Conservation (phyloP, 2,329 filamentous ascomycete species). For the Cladosporium sp. region DNA sequence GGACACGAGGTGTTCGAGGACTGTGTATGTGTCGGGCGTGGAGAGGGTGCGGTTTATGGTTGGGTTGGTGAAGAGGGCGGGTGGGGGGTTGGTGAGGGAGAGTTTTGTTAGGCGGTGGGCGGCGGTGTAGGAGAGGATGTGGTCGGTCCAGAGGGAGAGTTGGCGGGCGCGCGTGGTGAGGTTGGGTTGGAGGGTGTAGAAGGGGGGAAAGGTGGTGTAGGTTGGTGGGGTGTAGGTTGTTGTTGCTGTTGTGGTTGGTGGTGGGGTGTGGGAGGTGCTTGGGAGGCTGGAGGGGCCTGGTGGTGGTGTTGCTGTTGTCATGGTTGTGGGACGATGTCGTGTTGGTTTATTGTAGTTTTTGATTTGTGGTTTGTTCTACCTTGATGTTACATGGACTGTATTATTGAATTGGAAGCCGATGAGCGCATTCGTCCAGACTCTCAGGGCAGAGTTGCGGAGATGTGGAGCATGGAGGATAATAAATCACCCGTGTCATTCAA, state of each 20-base stretch:
- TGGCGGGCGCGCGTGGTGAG: constrained; percentile 68
- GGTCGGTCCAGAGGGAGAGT: constrained; percentile 76
- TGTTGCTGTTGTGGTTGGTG: constrained; percentile 13
- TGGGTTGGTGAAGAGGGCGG: constrained; percentile 49
- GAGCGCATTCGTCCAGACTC: constrained; percentile 8
- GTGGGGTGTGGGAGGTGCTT: constrained; percentile 4
- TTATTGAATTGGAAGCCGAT: constrained; percentile 1
- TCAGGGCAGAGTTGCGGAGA: neutral
- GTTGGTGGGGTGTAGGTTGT: constrained; percentile 38
- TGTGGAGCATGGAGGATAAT: neutral
- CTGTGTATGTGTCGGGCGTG: constrained; percentile 47
- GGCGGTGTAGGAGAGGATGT: constrained; percentile 79
- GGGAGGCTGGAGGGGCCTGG: neutral
- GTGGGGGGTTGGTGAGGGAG: constrained; percentile 53
- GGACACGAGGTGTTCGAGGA: constrained; percentile 54
- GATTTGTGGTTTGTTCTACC: too few species aligned
- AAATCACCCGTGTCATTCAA: too few species aligned
- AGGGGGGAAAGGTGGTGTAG: constrained; percentile 71
- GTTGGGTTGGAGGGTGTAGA: constrained; percentile 79
- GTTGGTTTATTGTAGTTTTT: neutral
- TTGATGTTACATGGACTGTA: too few species aligned
- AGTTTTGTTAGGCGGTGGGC: constrained; percentile 73
- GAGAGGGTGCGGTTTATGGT: constrained; percentile 42
- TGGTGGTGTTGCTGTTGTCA: constrained; percentile 11
- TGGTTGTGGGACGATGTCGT: neutral